Evolutionary conservation across 148 eudicot species (phyloP).

Genomic region (Vaccinium darrowii): DNA sequence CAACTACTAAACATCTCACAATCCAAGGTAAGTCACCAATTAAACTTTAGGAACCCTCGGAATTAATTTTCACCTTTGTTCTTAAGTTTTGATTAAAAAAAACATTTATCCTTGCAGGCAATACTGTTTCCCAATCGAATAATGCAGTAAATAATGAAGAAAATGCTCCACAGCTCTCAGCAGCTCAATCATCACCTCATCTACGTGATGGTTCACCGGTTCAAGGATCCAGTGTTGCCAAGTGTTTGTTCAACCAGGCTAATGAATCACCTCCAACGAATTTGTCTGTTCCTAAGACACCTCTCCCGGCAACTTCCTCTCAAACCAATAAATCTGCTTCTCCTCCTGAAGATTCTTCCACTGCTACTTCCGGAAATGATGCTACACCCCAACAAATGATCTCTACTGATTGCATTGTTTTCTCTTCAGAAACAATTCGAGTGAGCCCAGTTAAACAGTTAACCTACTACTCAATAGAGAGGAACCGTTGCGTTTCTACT

Average conservation of each 20-base stretch:
- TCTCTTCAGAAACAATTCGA: constrained; percentile 68
- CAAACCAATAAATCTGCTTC: constrained; percentile 59
- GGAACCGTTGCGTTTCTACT: constrained; percentile 54
- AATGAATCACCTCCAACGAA: constrained; percentile 47
- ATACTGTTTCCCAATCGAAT: constrained; percentile 25
- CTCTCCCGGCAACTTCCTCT: constrained; percentile 58
- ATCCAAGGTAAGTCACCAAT: constrained; percentile 35
- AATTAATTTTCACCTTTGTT: neutral
- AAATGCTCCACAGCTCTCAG: constrained; percentile 30
- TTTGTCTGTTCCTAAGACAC: constrained; percentile 65
- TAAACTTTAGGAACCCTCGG: neutral
- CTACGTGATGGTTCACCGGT: constrained; percentile 26
- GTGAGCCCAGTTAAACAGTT: constrained; percentile 74
- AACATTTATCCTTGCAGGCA: constrained; percentile 30
- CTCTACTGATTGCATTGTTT: constrained; percentile 64
- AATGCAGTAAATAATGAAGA: constrained; percentile 23
- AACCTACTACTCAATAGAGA: constrained; percentile 57
- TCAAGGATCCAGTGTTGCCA: constrained; percentile 64
- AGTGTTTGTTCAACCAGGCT: constrained; percentile 58
- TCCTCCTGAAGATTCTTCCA: constrained; percentile 51
- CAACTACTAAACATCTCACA: constrained; percentile 25
- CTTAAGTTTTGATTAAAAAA: neutral
- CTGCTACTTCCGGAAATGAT: constrained; percentile 43
- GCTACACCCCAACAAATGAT: constrained; percentile 42
- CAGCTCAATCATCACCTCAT: constrained; percentile 26